These are phyloP conservation scores for Pythium grandisporangium DNA, from an alignment of 352 stramenopile species.

Conservation along the genomic window DNA sequence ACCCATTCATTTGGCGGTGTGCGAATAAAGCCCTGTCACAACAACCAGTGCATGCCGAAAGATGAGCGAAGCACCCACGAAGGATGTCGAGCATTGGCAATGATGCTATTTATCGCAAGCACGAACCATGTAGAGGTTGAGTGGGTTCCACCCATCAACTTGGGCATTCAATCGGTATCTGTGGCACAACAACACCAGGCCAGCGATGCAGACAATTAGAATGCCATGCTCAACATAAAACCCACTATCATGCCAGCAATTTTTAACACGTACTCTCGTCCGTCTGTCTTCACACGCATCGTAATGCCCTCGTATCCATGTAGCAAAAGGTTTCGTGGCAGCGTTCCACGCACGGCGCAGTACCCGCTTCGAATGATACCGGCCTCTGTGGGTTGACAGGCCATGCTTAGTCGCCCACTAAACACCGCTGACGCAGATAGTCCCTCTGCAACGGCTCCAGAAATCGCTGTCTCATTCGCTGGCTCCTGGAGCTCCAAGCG, in stretches of 20 bases:
- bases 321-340: conserved; percentile 43
- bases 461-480: conserved; percentile 9
- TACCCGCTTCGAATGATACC: conserved; percentile 79
- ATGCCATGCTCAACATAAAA: background rate
- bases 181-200: background rate
- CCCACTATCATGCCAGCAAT: too few species aligned
- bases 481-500: conserved; percentile 59
- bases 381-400: conserved; percentile 64
- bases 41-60: background rate
- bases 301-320: conserved; percentile 78
- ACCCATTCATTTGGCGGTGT: conserved; percentile 78
- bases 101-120: too few species aligned
- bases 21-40: conserved; percentile 63
- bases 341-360: conserved; percentile 57
- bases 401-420: conserved; percentile 54
- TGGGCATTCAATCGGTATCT: conserved; percentile 80
- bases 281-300: conserved; percentile 84
- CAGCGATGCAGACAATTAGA: background rate
- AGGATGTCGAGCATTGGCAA: too few species aligned
- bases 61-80: too few species aligned
- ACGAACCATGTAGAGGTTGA: conserved; percentile 80
- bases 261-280: conserved; percentile 61
- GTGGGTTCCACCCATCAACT: conserved; percentile 82
- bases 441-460: too few species aligned
- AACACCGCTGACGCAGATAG: conserved; percentile 76